Conservation (phyloP, 2,329 filamentous ascomycete species). For the Fusarium sublunatum region DNA sequence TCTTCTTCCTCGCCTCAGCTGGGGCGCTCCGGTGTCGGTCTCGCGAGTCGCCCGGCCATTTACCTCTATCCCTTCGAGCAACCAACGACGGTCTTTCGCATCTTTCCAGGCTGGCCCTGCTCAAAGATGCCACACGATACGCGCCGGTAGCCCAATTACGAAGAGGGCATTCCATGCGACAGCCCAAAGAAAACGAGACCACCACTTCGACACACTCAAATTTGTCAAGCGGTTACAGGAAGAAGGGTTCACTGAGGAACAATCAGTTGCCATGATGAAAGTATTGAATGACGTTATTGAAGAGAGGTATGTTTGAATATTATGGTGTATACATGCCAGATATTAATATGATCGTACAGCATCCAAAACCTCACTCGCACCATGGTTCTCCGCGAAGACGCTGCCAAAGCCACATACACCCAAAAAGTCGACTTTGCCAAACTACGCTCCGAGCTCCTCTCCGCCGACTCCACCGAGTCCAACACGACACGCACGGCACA, state of each 20-base stretch:
- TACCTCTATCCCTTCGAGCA: constrained; percentile 24
- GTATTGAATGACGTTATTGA: constrained; percentile 96
- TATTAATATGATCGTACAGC: constrained; percentile 55
- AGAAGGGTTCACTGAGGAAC: constrained; percentile 95
- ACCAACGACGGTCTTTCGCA: constrained; percentile 37
- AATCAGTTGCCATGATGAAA: constrained; percentile 98
- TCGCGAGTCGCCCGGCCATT: constrained; percentile 41
- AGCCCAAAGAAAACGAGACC: constrained; percentile 70
- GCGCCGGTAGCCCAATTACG: constrained; percentile 37
- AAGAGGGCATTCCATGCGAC: constrained; percentile 75
- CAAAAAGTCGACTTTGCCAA: constrained; percentile 99
- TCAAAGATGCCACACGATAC: constrained; percentile 17
- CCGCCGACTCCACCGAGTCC: constrained; percentile 89
- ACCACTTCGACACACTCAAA: constrained; percentile 98
- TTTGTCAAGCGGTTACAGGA: constrained; percentile 90
- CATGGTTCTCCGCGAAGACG: constrained; percentile 96
- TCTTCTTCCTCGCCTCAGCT: constrained; percentile 67
- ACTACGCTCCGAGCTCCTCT: constrained; percentile 91
- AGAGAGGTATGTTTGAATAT: constrained; percentile 71
- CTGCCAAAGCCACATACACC: constrained; percentile 81
- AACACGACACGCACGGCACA: constrained; percentile 89
- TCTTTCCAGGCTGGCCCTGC: constrained; percentile 36
- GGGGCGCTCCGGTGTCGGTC: constrained; percentile 52
- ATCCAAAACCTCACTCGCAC: constrained; percentile 97
- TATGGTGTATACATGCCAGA: background rate